These are phyloP conservation scores for Aspergillus kassunensis DNA, from an alignment of 495 filamentous ascomycete genomes.

Conservation along the genomic window DNA sequence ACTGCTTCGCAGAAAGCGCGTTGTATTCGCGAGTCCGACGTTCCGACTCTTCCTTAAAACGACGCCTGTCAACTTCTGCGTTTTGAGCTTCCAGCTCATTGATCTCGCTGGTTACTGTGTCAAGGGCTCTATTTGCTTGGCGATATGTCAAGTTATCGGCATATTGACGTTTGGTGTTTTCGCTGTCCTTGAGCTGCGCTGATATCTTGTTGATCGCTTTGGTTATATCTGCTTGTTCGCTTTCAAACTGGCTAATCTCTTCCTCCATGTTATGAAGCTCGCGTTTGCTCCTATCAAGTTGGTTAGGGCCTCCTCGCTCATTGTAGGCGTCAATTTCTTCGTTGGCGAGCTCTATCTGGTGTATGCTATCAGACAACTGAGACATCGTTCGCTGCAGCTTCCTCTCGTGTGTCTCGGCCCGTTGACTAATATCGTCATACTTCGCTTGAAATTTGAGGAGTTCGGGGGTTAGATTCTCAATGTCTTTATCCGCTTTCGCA, in stretches of 20 bases:
- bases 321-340: slow-evolving; percentile 78
- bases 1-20: slow-evolving; percentile 55
- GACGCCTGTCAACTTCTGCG: slow-evolving; percentile 74
- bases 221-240: slow-evolving; percentile 62
- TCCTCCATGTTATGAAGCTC: slow-evolving; percentile 65
- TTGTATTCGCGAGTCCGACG: slow-evolving; percentile 58
- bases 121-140: slow-evolving; percentile 61
- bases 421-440: slow-evolving; percentile 68
- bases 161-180: slow-evolving; percentile 75
- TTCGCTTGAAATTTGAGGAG: slow-evolving; percentile 68
- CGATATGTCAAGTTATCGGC: slow-evolving; percentile 83
- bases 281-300: slow-evolving; percentile 63
- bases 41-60: slow-evolving; percentile 64
- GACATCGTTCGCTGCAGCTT: slow-evolving; percentile 68
- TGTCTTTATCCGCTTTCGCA: slow-evolving; percentile 60
- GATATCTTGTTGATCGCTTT: slow-evolving; percentile 72
- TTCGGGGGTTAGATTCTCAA: slow-evolving; percentile 66
- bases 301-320: slow-evolving; percentile 65
- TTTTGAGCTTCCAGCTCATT: slow-evolving; percentile 72
- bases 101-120: slow-evolving; percentile 66
- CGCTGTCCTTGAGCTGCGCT: slow-evolving; percentile 69
- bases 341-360: slow-evolving; percentile 70
- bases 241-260: slow-evolving; percentile 60
- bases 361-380: slow-evolving; percentile 64
- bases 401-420: slow-evolving; percentile 68